A percentile compares a stretch with the other conserved stretches of the same genome.
These are phyloP conservation scores for Aegilops bicornis DNA, from an alignment of 176 grass and related monocot species.

Conservation along the genomic window DNA sequence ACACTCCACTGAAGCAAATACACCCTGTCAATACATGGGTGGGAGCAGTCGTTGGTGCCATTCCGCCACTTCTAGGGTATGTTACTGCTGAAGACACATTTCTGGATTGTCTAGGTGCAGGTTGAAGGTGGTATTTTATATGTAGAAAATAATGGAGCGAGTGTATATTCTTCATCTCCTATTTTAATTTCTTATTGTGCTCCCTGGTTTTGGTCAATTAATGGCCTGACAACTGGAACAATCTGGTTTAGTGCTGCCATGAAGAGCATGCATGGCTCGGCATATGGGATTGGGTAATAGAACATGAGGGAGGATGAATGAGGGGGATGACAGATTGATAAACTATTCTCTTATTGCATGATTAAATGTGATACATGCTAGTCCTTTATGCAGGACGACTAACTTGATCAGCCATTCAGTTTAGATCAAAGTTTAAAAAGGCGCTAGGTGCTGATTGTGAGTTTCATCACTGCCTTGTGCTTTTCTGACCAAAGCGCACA, in stretches of 20 bases:
- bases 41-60: conserved; percentile 92
- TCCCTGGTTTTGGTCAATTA: not conserved
- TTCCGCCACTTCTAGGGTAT: conserved; percentile 97
- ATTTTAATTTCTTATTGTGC: not conserved
- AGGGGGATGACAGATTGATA: not conserved
- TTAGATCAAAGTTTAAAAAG: too few relatives aligned
- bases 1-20: conserved; percentile 98
- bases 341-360: too few relatives aligned
- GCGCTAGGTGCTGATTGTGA: too few relatives aligned
- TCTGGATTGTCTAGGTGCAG: conserved; percentile 15
- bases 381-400: not conserved
- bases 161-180: conserved; percentile 28
- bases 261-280: not conserved
- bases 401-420: not conserved
- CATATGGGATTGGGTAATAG: not conserved
- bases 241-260: not conserved
- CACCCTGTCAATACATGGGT: conserved; percentile 99
- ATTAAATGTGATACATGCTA: too few relatives aligned
- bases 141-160: not conserved
- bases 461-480: too few relatives aligned
- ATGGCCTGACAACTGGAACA: not conserved
- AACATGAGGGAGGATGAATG: not conserved
- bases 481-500: too few relatives aligned
- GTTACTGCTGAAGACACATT: conserved; percentile 19
- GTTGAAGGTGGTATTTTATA: not conserved